Percentiles rank a stretch among this genome's conserved stretches.
Conservation (phyloP, 371 early-diverging fungal species). For the Mortierella sp. region DNA sequence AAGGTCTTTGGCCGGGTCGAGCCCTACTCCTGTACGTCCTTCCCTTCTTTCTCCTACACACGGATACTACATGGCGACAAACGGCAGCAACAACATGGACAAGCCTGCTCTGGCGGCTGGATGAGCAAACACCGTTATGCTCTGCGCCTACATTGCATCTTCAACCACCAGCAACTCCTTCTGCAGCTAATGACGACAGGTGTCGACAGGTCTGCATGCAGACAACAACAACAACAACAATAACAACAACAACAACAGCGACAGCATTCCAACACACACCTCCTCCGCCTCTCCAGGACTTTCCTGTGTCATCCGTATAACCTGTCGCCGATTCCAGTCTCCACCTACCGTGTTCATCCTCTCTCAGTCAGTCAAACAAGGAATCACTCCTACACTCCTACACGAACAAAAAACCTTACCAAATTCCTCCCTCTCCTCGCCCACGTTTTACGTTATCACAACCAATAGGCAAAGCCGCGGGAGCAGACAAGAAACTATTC, state of each 20-base stretch:
- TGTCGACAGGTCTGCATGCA: not conserved
- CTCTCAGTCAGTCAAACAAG: not conserved
- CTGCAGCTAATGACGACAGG: not conserved
- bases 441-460: slow-evolving; percentile 7
- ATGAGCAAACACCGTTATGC: not conserved
- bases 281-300: not conserved
- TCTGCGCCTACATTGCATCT: not conserved
- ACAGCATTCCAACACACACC: not conserved
- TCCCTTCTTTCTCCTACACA: no score
- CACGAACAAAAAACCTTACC: not conserved
- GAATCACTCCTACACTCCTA: not conserved
- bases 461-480: slow-evolving; percentile 86
- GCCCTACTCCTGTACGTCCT: slow-evolving; percentile 86
- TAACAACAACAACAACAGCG: no score
- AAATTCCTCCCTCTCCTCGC: not conserved
- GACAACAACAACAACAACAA: not conserved
- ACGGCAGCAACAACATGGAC: not conserved
- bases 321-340: not conserved
- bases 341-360: no score
- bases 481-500: slow-evolving; percentile 90
- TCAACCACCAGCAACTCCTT: not conserved
- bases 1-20: slow-evolving; percentile 84
- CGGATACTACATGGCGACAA: not conserved
- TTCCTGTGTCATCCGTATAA: not conserved
- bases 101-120: not conserved